Base-by-base conservation (phyloP, 768 basidiomycete species). In the Brasilioporus rufonigricans region DNA sequence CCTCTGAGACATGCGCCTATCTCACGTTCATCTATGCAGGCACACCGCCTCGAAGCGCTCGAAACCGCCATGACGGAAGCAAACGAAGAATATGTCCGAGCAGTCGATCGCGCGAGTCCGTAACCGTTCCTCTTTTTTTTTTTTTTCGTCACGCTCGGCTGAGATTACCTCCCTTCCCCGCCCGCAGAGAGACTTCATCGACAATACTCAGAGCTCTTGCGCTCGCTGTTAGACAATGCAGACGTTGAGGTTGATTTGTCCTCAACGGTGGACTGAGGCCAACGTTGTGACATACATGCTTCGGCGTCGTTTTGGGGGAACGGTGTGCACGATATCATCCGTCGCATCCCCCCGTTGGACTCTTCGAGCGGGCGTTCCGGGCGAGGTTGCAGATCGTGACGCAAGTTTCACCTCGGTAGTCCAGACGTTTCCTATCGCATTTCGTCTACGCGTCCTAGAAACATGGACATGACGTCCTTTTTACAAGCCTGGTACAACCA, bases 51-150 rank as follows among this genome's bases (percentile, higher is more conserved):
- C 13, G 75, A 83, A 61, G 72, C 64, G 0, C 70, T 94, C 4
- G 89, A 94, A 66, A 74, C 77, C 4, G 85, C 91, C 66, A 86
- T 92, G 84, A 71, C 76, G 11, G 61, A 71, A 5, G 90, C 85
- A 0, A 94, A 95, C 62, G 80, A 77, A 29, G 91, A 94, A 52
- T 95, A 95, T 59, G 68, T 78, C 8, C 75, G 74, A 24, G 89
- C 89, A 1, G 82, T 95, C 3, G 76, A 81, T 52, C 83, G 88
- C 52, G 86, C 91, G 1, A 91, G 92, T 92, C 48, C 66, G 88
- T 80, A 23, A 10, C 2, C 38, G 1, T 1, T 24, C 19, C 18
- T 31, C 36, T n/a, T 31, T n/a, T 1, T 24, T 18, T 18, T 31
- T 40, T n/a, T 31, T n/a, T 24, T 11, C 13, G 5, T 14, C 1